A percentile compares a stretch with the other conserved stretches of the same genome.
Conservation (phyloP, 164 flowering plant species). For the Aristolochia contorta region DNA sequence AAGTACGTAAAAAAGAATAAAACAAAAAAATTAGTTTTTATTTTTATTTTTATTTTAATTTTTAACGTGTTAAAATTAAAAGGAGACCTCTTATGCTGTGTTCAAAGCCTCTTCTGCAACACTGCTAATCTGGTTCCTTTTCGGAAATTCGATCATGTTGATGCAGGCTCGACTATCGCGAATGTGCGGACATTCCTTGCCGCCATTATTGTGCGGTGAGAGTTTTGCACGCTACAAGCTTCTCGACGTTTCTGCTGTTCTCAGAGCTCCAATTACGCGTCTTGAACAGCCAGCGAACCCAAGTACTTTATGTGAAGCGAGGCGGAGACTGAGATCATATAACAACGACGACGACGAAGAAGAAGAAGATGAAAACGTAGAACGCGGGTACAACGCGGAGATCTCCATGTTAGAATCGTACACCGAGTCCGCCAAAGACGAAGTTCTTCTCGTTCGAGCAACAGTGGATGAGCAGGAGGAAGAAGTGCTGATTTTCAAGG, state of each 20-base stretch:
- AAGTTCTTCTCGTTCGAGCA: constrained; percentile 60
- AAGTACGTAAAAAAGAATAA: no score
- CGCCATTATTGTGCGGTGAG: neutral
- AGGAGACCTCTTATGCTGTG: no score
- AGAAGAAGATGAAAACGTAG: constrained; percentile 30
- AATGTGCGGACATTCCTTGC: neutral
- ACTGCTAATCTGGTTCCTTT: no score
- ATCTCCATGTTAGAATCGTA: constrained; percentile 53
- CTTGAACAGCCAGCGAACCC: no score
- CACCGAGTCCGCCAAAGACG: constrained; percentile 37
- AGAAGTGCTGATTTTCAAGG: constrained; percentile 69
- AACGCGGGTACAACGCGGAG: constrained; percentile 47
- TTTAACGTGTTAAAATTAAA: no score
- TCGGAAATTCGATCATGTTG: neutral
- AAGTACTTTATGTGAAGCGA: neutral
- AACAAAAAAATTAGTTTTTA: no score
- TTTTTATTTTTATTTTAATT: no score
- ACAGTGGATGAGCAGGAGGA: constrained; percentile 50
- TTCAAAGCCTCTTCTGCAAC: no score
- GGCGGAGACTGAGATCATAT: constrained; percentile 44
- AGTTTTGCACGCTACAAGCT: neutral
- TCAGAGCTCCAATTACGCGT: no score
- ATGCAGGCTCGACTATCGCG: neutral
- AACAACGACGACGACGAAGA: constrained; percentile 6
- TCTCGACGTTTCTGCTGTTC: no score